Evolutionary conservation across 208 protist genomes (phyloP), one percentile per base, ranked within the genome.

Genomic region (Leishmania mexicana): DNA sequence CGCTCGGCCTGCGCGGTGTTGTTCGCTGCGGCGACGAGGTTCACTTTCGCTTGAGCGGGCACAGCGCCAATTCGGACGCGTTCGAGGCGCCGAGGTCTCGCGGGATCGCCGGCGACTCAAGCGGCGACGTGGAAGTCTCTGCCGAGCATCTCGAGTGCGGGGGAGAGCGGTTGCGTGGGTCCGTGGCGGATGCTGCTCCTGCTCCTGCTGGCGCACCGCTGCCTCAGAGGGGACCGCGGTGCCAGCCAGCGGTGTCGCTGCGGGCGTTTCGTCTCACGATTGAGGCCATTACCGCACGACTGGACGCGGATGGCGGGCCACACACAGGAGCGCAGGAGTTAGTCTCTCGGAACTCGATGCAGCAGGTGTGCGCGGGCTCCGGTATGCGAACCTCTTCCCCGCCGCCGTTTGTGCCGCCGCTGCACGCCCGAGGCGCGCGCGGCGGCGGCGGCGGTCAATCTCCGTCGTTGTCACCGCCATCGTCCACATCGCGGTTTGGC

Each of bases 201-300:
- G 40, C 51, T 28, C 10, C 70, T 31, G 40, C 51, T 28, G 45
- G 70, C 28, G n/a, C 70, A 31, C 45, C 2, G 24, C 40, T 8
- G 40, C 67, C 6, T 2, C 40, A 8, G 1, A 10, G 45, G 40
- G 38, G 45, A 8, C 70, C 70, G 45, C 70, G 8, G 28, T 7
- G 45, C 47, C 70, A 74, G 31, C 73, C 73, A 35, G 62, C 65
- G 19, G n/a, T 85, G 19, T 42, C 82, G 17, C 72, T 81, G 71
- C 76, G 62, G 3, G 42, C 82, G 7, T 85, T 75, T 24, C 62
- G 70, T 2, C 51, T 81, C 62, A 65, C 77, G 11, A 67, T 85
- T 24, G 68, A 78, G 60, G 68, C 40, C 28, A 35, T 78, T 3
- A 74, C 77, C 28, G 31, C 60, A 5, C n/a, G 42, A 11, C 45